Base-by-base conservation (phyloP, 75 land plant species). In the Chamaecyparis obtusa region DNA sequence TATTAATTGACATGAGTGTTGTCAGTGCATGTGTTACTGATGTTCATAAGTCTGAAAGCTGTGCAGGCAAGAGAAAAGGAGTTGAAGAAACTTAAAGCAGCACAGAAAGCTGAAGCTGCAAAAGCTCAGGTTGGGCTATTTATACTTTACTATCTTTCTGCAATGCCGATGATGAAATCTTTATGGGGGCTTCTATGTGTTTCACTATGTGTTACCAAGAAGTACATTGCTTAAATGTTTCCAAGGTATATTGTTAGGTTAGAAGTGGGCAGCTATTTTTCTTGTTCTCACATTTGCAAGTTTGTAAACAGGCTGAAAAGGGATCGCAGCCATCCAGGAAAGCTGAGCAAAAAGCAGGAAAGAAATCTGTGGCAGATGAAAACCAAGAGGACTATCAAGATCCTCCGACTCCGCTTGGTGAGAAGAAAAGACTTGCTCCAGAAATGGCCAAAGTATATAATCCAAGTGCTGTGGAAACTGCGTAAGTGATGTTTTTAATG, bases 381-480 rank as follows among this genome's bases (percentile, higher is more conserved):
- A 97, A 97, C 76, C 56, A 88, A 35, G 92, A 89, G 21, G 95
- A 97, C 75, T 94, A 88, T 86, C 72, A 90, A 41, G 98, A 96
- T 85, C 99, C 99, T 46, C 89, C 89, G 8, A 95, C 96, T 46
- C 89, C 92, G 55, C 49, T 75, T 56, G 99, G 99, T 36, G 94
- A 95, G 89, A 97, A 95, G 94, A 97, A 96, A 87, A 83, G 32
- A 36, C 88, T 97, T 41, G 93, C 98, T 56, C 88, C 86, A 83
- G 94, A 93, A 54, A 95, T 97, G 94, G 96, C 99, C 0, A 94
- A 94, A 69, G 89, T 91, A 33, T 97, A 95, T 74, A 93, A 85
- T 88, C 99, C 99, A 46, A 90, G 87, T 92, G 92, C 91, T 33
- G 99, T 97, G 44, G 99, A 97, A 88, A 92, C 93, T 75, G 82